Evolutionary conservation across 169 alveolate genomes (phyloP).

Genomic region (Eimeria praecox): DNA sequence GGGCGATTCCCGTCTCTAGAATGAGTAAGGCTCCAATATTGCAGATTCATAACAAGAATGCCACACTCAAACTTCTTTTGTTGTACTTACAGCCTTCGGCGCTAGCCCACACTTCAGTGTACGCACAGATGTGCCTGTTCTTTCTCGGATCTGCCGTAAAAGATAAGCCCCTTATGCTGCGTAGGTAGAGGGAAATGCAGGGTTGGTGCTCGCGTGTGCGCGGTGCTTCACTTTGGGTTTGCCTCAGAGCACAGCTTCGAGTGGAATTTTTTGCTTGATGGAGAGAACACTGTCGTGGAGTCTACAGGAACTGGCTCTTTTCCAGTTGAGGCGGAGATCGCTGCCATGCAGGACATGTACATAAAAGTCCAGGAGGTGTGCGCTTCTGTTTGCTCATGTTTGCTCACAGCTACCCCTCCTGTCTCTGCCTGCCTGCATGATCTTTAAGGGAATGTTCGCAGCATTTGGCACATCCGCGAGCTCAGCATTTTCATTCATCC

Average conservation of each 20-base stretch:
- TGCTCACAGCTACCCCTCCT: background rate
- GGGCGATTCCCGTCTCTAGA: constrained; percentile 63
- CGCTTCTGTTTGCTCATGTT: background rate
- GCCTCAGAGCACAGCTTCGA: constrained; percentile 78
- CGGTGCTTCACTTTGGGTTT: background rate
- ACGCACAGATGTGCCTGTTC: background rate
- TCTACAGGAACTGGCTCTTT: constrained; percentile 59
- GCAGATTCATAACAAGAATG: background rate
- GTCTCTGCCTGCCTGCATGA: background rate
- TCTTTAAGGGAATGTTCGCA: background rate
- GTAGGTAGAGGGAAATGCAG: background rate
- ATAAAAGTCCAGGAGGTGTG: constrained; percentile 76
- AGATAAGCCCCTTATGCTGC: background rate
- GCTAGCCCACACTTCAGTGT: background rate
- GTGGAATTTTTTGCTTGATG: constrained; percentile 76
- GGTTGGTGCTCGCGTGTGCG: background rate
- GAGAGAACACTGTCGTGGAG: constrained; percentile 68
- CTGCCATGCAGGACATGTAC: constrained; percentile 82
- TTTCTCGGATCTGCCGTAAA: background rate
- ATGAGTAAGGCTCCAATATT: background rate
- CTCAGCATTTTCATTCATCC: background rate
- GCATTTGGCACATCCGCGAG: background rate
- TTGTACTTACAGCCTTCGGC: background rate
- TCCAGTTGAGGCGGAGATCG: constrained; percentile 78
- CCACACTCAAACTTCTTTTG: background rate